A percentile compares a stretch with the other conserved stretches of the same genome.
phyloP scores from a whole-genome alignment of 1,139 yeast genomes.

The Protomyces lactucae-debilis region DNA sequence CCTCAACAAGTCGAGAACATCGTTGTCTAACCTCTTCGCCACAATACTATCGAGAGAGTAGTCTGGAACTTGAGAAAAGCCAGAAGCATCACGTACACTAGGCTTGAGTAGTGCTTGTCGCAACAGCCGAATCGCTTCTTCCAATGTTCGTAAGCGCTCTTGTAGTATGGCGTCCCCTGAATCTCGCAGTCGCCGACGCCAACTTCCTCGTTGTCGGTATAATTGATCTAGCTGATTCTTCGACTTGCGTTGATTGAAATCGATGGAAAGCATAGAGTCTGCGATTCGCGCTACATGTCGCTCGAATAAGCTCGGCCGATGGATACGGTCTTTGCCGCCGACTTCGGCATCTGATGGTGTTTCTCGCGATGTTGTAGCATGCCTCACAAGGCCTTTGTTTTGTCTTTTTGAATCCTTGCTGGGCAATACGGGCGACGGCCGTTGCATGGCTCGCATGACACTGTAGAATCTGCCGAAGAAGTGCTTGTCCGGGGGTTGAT shows the following conservation, averaged over 20 bases:
- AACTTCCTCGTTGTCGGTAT: neutral
- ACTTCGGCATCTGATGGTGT: neutral
- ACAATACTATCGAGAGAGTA: neutral
- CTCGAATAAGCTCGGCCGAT: neutral
- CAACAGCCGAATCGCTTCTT: neutral
- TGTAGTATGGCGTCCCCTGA: neutral
- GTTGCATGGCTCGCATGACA: slow-evolving; percentile 18
- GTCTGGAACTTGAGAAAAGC: neutral
- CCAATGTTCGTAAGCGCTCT: neutral
- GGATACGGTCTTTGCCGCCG: neutral
- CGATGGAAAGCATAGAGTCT: neutral
- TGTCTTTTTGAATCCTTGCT: neutral
- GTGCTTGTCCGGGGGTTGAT: neutral
- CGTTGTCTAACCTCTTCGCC: neutral
- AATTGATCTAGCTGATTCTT: neutral
- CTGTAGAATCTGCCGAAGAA: slow-evolving; percentile 22
- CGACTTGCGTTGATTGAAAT: neutral
- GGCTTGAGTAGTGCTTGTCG: neutral
- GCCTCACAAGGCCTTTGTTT: neutral
- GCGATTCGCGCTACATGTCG: neutral
- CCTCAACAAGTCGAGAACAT: slow-evolving; percentile 1
- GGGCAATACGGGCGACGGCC: neutral
- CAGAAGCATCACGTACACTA: neutral
- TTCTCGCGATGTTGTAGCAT: neutral
- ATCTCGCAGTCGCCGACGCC: neutral